These are phyloP conservation scores for Linnemannia elongata DNA, from an alignment of 192 early-diverging fungal genomes.

Conservation along the genomic window DNA sequence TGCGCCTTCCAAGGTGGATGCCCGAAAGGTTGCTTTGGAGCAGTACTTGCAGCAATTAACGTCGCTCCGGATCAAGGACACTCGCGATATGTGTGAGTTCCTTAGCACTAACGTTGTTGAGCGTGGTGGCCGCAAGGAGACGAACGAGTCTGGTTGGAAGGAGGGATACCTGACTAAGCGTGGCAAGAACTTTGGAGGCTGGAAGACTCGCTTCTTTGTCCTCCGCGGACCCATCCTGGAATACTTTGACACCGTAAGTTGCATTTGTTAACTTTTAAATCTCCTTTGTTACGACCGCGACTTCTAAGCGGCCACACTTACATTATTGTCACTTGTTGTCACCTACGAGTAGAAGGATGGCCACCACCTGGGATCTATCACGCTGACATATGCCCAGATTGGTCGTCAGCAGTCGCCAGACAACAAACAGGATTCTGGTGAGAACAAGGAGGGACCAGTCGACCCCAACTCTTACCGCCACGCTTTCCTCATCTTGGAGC, in stretches of 20 bases:
- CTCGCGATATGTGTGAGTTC: constrained; percentile 79
- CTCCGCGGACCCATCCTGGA: constrained; percentile 77
- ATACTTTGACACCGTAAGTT: constrained; percentile 84
- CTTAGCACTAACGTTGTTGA: constrained; percentile 78
- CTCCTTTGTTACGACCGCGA: not conserved
- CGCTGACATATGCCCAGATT: constrained; percentile 81
- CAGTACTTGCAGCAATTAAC: constrained; percentile 85
- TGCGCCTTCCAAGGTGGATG: constrained; percentile 88
- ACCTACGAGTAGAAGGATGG: constrained; percentile 74
- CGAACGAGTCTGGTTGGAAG: constrained; percentile 70
- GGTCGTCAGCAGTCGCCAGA: constrained; percentile 67
- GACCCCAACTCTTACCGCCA: constrained; percentile 81
- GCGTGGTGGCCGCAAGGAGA: constrained; percentile 48
- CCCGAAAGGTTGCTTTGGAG: constrained; percentile 88
- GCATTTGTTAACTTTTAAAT: not conserved
- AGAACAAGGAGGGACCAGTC: constrained; percentile 30
- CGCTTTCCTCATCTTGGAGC: constrained; percentile 89
- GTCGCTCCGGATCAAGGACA: constrained; percentile 69
- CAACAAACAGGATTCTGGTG: constrained; percentile 30
- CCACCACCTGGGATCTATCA: constrained; percentile 78
- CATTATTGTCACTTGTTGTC: not conserved
- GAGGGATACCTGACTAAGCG: constrained; percentile 93
- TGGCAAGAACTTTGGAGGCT: constrained; percentile 97
- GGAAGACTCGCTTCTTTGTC: constrained; percentile 93
- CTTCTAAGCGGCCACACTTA: not conserved